Evolutionary conservation across 768 basidiomycete species (phyloP).

Genomic region (Xerocomellus dryophilus): DNA sequence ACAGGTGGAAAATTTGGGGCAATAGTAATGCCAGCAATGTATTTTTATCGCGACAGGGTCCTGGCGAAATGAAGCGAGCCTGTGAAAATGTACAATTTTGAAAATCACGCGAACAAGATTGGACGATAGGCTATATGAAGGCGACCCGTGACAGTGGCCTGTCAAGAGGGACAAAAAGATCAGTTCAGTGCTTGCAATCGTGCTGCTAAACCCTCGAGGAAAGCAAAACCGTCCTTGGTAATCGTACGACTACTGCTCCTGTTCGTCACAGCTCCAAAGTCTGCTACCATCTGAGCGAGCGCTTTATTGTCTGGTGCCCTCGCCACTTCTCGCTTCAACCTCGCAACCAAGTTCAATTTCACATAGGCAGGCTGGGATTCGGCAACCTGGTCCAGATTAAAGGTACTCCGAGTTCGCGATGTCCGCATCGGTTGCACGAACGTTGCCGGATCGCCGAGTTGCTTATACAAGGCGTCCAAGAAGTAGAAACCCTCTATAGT

Average conservation of each 20-base stretch:
- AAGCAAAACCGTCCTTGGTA: constrained; percentile 74
- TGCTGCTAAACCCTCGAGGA: constrained; percentile 59
- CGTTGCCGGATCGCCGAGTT: constrained; percentile 65
- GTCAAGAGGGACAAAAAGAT: not conserved
- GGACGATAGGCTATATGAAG: not conserved
- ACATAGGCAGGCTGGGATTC: constrained; percentile 47
- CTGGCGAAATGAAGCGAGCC: not conserved
- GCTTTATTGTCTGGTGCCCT: constrained; percentile 50
- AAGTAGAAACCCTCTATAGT: constrained; percentile 72
- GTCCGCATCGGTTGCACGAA: constrained; percentile 52
- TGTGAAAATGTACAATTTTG: not conserved
- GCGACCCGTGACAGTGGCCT: not conserved
- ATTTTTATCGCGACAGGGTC: not conserved
- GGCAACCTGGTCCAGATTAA: constrained; percentile 37
- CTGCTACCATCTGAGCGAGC: constrained; percentile 62
- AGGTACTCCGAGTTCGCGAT: constrained; percentile 40
- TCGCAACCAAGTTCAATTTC: constrained; percentile 59
- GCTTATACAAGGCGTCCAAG: constrained; percentile 66
- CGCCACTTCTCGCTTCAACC: constrained; percentile 53
- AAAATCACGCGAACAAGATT: constrained; percentile 1
- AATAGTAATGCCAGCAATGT: not conserved
- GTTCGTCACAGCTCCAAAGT: constrained; percentile 69
- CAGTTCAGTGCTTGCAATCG: constrained; percentile 40
- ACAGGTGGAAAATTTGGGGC: constrained; percentile 1
- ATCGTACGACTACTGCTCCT: constrained; percentile 65